A percentile compares a stretch with the other conserved stretches of the same genome.
Evolutionary conservation across 768 basidiomycete species (phyloP).

Genomic region (Boletus sensibilis): DNA sequence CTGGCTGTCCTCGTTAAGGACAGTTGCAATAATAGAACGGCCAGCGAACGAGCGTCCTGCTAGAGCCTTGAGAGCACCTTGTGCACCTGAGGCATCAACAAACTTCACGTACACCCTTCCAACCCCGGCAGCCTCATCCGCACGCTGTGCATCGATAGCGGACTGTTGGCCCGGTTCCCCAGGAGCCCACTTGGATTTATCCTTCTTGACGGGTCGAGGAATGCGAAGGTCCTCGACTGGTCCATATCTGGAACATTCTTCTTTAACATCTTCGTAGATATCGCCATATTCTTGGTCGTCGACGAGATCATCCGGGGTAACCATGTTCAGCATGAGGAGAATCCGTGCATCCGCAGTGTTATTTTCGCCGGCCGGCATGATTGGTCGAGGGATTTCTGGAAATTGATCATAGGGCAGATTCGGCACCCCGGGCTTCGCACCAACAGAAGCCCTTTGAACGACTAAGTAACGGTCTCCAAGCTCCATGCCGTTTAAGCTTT

Average conservation of each 20-base stretch:
- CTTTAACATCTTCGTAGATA: slow-evolving; percentile 90
- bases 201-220: slow-evolving; percentile 85
- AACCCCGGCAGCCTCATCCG: slow-evolving; percentile 89
- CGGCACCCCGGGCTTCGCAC: slow-evolving; percentile 72
- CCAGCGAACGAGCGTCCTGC: slow-evolving; percentile 90
- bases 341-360: slow-evolving; percentile 68
- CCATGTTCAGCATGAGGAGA: slow-evolving; percentile 98
- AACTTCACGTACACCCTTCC: slow-evolving; percentile 97
- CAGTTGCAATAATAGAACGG: slow-evolving; percentile 81
- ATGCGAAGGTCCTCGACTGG: slow-evolving; percentile 81
- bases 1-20: slow-evolving; percentile 80
- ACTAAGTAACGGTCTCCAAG: slow-evolving; percentile 94
- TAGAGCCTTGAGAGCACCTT: slow-evolving; percentile 74
- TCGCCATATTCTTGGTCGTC: slow-evolving; percentile 94
- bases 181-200: slow-evolving; percentile 72
- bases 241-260: slow-evolving; percentile 83
- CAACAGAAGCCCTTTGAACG: slow-evolving; percentile 94
- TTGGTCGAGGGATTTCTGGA: slow-evolving; percentile 82
- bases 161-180: slow-evolving; percentile 61
- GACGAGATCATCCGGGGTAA: slow-evolving; percentile 85
- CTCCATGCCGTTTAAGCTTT: slow-evolving; percentile 96
- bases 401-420: slow-evolving; percentile 76
- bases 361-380: slow-evolving; percentile 80
- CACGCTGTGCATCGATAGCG: slow-evolving; percentile 63
- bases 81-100: slow-evolving; percentile 55